These are phyloP conservation scores for Torulaspora microellipsoides DNA, from an alignment of 805 yeast species.

Conservation along the genomic window DNA sequence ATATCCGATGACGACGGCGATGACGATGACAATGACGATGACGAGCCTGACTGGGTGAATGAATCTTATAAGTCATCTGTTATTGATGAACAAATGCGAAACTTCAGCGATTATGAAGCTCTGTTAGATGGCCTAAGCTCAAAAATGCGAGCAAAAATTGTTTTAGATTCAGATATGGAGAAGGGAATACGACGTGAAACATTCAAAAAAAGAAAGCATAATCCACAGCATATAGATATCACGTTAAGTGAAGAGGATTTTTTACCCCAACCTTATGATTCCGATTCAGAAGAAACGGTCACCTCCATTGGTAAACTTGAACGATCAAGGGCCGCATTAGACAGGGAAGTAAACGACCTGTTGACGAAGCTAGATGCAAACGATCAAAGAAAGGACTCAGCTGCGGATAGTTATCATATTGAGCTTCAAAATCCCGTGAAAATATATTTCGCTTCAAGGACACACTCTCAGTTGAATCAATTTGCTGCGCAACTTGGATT, in stretches of 20 bases:
- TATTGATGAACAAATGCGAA: slow-evolving; percentile 21
- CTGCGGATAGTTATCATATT: slow-evolving; percentile 16
- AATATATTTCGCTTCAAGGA: slow-evolving; percentile 74
- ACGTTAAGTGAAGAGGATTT: slow-evolving; percentile 30
- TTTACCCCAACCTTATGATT: slow-evolving; percentile 21
- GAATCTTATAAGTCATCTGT: slow-evolving; percentile 35
- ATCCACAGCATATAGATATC: slow-evolving; percentile 22
- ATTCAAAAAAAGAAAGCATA: slow-evolving; percentile 17
- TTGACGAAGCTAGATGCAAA: slow-evolving; percentile 39
- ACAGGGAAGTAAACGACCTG: slow-evolving; percentile 46
- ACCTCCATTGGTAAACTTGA: slow-evolving; percentile 19
- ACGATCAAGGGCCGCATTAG: slow-evolving; percentile 21
- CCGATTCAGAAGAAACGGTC: slow-evolving; percentile 30
- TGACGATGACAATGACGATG: slow-evolving; percentile 43
- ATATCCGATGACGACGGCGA: slow-evolving; percentile 22
- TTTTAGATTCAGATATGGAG: neutral
- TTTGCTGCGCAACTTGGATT: slow-evolving; percentile 66
- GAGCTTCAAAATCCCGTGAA: slow-evolving; percentile 38
- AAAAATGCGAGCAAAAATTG: slow-evolving; percentile 5
- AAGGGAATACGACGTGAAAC: slow-evolving; percentile 9
- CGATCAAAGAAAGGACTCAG: slow-evolving; percentile 15
- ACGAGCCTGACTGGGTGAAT: slow-evolving; percentile 70
- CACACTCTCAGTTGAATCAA: slow-evolving; percentile 85
- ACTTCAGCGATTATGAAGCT: slow-evolving; percentile 35
- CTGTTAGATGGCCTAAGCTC: slow-evolving; percentile 33